Evolutionary conservation across 1,284 basidiomycete species (phyloP).

Genomic region (Leucoagaricus sp.): DNA sequence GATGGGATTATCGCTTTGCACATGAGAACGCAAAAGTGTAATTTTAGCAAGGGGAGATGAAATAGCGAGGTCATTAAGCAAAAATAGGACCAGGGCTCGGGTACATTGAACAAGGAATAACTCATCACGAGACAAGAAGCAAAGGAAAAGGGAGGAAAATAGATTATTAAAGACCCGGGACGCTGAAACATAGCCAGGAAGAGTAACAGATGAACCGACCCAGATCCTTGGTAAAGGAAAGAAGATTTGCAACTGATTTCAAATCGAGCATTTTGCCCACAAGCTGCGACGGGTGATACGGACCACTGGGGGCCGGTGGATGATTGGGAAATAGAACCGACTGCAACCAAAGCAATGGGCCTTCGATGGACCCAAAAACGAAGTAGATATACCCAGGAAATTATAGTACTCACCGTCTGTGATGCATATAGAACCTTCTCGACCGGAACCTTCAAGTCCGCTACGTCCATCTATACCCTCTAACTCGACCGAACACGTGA

Average conservation of each 20-base stretch:
- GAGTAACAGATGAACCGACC: background rate
- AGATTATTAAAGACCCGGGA: background rate
- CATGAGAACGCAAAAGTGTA: background rate
- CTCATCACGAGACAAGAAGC: background rate
- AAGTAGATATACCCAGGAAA: background rate
- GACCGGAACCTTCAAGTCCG: constrained; percentile 46
- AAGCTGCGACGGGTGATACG: background rate
- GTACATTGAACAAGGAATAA: background rate
- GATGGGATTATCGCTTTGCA: no score
- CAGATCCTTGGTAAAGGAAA: constrained; percentile 3
- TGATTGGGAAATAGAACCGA: background rate
- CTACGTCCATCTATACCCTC: constrained; percentile 77
- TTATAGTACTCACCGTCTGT: constrained; percentile 53
- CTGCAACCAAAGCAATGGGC: background rate
- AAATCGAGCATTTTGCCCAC: background rate
- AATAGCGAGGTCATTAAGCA: background rate
- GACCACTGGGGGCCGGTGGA: background rate
- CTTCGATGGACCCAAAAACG: background rate
- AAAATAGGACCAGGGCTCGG: background rate
- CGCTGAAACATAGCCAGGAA: background rate
- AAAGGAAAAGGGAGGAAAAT: background rate
- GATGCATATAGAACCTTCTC: constrained; percentile 61
- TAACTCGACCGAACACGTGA: constrained; percentile 55
- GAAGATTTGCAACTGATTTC: background rate
- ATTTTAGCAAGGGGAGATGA: background rate